Percentiles rank a stretch among this genome's conserved stretches.
Conservation (phyloP, 106 monocot species). For the Posidonia australis region DNA sequence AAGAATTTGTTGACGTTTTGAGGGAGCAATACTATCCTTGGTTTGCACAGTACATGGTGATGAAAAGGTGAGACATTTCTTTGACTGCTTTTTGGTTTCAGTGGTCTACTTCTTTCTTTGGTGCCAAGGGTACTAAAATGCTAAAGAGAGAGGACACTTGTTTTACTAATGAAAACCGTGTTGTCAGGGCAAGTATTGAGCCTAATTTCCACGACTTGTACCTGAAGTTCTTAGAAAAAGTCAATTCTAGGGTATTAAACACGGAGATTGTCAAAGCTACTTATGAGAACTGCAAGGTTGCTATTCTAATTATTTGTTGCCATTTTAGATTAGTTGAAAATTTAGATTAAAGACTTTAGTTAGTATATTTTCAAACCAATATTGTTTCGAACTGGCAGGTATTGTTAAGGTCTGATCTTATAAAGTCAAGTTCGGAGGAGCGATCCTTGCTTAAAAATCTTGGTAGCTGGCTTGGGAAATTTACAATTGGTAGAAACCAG, state of each 20-base stretch:
- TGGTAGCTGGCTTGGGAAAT: slow-evolving; percentile 99
- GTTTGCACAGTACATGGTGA: slow-evolving; percentile 99
- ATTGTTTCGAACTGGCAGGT: slow-evolving; percentile 32
- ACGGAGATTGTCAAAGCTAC: slow-evolving; percentile 92
- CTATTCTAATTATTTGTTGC: background rate
- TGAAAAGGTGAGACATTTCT: slow-evolving; percentile 67
- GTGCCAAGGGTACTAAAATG: background rate
- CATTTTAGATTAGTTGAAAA: background rate
- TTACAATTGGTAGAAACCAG: slow-evolving; percentile 94
- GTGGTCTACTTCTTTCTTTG: background rate
- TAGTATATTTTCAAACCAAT: background rate
- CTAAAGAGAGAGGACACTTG: background rate
- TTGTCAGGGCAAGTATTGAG: slow-evolving; percentile 90
- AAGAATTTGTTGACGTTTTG: slow-evolving; percentile 76
- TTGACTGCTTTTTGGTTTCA: background rate
- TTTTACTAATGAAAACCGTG: background rate
- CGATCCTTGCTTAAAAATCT: slow-evolving; percentile 97
- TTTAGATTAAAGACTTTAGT: background rate
- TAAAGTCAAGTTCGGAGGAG: slow-evolving; percentile 98
- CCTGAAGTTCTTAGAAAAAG: slow-evolving; percentile 86
- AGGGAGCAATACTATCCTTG: slow-evolving; percentile 81
- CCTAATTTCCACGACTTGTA: slow-evolving; percentile 99
- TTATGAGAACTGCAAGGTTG: slow-evolving; percentile 99
- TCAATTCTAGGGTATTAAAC: slow-evolving; percentile 73
- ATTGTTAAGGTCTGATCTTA: slow-evolving; percentile 74